Evolutionary conservation across 345 rosid species (phyloP), one percentile per base, ranked within the genome.

Genomic region (Hypericum androsaemum): DNA sequence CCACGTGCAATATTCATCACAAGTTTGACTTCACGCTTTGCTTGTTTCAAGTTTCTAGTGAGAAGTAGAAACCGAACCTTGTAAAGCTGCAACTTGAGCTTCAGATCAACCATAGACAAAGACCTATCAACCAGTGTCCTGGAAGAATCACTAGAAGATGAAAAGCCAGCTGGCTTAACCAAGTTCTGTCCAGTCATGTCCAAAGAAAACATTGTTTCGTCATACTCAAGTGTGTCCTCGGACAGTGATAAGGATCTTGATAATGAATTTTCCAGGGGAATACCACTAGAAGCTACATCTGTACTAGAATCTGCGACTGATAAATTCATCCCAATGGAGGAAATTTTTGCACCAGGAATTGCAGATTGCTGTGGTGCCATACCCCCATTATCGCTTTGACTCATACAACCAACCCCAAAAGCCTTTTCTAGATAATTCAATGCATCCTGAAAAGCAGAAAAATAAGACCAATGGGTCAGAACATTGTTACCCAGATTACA

Each of bases 1-100:
- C 84, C 85, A 22, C 95, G 88, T 54, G 86, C 90, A 65, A 80
- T 78, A 71, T 88, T 88, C 79, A 94, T 82, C 8, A 95, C 90
- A 72, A 78, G 94, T 74, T 94, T 94, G 39, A 94, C 82, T 79
- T 94, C 99, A 14, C 97, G 95, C 77, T 94, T 94, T 0, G 95
- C 99, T 63, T 81, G 80, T 70, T 86, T 88, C 62, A 94, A 61
- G 68, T 94, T 94, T 64, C 94, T 83, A 22, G 94, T 80, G 53
- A 88, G 87, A 62, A 88, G 94, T 61, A 86, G 73, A 74, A 88
- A 79, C 7, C 71, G 80, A 54, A 94, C 97, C 83, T 79, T 88
- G 81, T 94, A 88, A 56, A 86, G 90, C 70, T 83, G 97, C 82
- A 92, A 71, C 77, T 81, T 88, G 28, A 88, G 88, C 88, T 83